Base-by-base conservation (phyloP, 106 monocot species). In the Dioscorea dumetorum region DNA sequence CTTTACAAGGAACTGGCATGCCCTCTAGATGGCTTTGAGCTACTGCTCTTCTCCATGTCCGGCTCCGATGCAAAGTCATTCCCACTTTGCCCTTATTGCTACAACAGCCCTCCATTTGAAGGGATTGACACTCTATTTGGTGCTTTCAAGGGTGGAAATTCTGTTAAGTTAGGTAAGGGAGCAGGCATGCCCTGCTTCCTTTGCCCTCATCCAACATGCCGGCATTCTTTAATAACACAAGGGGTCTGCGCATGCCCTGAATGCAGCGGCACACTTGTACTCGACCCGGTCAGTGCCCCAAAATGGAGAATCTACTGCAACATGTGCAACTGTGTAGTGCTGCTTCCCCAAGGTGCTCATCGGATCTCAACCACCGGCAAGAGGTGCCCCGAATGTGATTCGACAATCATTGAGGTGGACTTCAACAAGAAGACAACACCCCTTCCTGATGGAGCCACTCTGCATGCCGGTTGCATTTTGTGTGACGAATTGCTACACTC, bases 171-270 rank as follows among this genome's bases (percentile, higher is more conserved):
- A 24, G 83, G 85, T 14, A 91, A 88, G 52, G 85, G 90, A 21
- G 78, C 76, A 4, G 95, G 88, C 49, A 97, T 97, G 95, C 91
- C 95, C 5, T 97, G 95, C 77, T 91, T 86, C 69, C 91, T 88
- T 18, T 97, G 91, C 75, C 95, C 91, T 16, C 95, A 97, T 50
- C 91, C 95, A 24, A 97, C 95, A 49, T 97, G 95, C 48, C 79
- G 82, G 3, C 95, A 97, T 60, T 97, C 95, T 3, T 31, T 91
- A 66, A 91, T 97, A 70, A 71, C 91, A 8, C 91, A 91, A 70
- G 95, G 95, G 23, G 91, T 97, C 3, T 97, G 95, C 70, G 95
- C 88, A 18, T 97, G 95, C 73, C 91, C 91, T 1, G 95, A 97
- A 73, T 97, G 91, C 72, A 79, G 56, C 14, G 95, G 95, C 17